Base-by-base conservation (phyloP, 768 basidiomycete species). In the Hemileccinum impolitum region DNA sequence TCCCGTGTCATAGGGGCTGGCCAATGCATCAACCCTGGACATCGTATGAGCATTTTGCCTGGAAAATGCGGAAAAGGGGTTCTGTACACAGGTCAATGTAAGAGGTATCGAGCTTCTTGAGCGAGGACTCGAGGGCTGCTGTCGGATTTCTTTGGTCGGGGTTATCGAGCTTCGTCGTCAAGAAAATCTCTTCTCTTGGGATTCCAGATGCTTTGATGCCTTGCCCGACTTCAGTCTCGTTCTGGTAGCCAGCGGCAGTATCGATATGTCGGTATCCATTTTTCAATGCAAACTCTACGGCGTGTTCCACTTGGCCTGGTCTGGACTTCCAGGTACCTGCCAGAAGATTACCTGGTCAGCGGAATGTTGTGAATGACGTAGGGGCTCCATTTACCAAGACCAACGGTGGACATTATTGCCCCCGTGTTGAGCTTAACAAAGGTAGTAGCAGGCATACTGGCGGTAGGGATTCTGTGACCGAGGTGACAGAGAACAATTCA, bases 141-240 rank as follows among this genome's bases (percentile, higher is more conserved):
- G 73, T 75, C 9, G 81, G 77, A 30, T 75, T 65, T 48, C 70
- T 67, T 61, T 90, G 88, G 63, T 84, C 79, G 41, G 72, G 66
- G 66, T 84, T 84, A 61, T 78, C 73, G 47, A 87, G 74, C 67
- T 86, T 87, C 50, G 84, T 86, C 50, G 89, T 91, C 51, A 94
- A 68, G 77, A 94, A 94, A 68, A 94, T 77, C 48, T 83, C 72
- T 31, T 73, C 72, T 49, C 93, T 80, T 6, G 81, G 74, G 14
- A 93, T 80, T 11, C 88, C 90, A 19, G 84, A 86, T 12, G 75
- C 73, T 43, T 61, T 82, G 70, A 94, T 84, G 26, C 91, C 92
- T 46, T 81, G 60, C 13, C 91, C 92, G 38, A 94, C 92, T 66
- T 90, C 88, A 31, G 73, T 71, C 68, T 94, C 88, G 62, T 92